Evolutionary conservation across 768 basidiomycete genomes (phyloP), one percentile per base, ranked within the genome.

Genomic region (Glaciozyma antarctica): DNA sequence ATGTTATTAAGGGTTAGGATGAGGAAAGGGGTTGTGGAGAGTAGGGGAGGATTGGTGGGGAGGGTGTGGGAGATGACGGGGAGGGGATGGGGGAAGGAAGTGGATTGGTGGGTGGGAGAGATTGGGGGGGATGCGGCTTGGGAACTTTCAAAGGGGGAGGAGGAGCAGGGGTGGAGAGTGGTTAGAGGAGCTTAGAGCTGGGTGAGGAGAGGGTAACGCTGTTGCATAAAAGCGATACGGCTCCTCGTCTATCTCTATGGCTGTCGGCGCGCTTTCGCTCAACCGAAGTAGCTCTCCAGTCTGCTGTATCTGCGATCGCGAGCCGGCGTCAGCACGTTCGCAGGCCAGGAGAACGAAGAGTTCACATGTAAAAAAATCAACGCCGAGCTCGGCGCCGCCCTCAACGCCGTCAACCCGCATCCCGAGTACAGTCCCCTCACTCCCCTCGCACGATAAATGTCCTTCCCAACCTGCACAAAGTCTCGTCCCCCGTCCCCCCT

Each of bases 351-450:
- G 9, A 16, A 2, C 4, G 22, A 16, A 24, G 57, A 7, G 60
- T 65, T 38, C 22, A 97, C 59, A 97, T 88, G 70, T 90, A 78
- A 75, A 97, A 97, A 98, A 61, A 98, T 91, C 62, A 97, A 81
- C 8, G 88, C 93, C 74, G 88, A 90, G 74, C 88, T 90, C 13
- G 91, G 91, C 61, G 92, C 84, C 10, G 87, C 84, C 63, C 91
- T 80, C 51, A 85, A 82, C 22, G 90, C 85, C 0, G 93, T 98
- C 75, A 97, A 85, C 16, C 91, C 92, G 74, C 88, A 91, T 0
- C 94, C 94, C 30, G 89, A 87, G 77, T 98, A 98, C 71, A 95
- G 76, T 3, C 93, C 94, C 54, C 81, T 81, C 10, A 95, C 68
- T 3, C 94, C 94, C 75, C 87, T 83, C 24, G 81, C 82, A 49